Percentiles rank a stretch among this genome's conserved stretches.
These are phyloP conservation scores for Xylaria longipes DNA, from an alignment of 495 filamentous ascomycete genomes.

Conservation along the genomic window DNA sequence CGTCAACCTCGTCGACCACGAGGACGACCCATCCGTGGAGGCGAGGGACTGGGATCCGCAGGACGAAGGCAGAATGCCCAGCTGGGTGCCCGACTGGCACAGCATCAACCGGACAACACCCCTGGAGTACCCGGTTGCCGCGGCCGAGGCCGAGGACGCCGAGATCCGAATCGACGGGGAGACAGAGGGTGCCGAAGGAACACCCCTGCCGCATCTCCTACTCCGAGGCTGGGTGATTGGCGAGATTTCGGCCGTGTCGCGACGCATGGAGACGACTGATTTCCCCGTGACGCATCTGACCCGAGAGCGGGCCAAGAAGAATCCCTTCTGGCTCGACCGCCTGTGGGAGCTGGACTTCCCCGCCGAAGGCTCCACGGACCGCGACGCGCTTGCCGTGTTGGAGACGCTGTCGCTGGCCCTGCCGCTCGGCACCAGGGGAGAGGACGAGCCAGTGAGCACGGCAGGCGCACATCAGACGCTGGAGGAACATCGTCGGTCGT, in stretches of 20 bases:
- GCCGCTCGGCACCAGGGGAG: neutral
- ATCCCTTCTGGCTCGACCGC: slow-evolving; percentile 4
- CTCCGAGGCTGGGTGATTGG: neutral
- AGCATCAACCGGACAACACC: slow-evolving; percentile 4
- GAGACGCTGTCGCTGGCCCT: neutral
- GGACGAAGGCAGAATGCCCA: slow-evolving; percentile 3
- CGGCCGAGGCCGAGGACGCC: neutral
- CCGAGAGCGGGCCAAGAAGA: neutral
- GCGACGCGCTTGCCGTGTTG: neutral
- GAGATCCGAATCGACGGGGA: neutral
- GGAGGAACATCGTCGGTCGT: neutral
- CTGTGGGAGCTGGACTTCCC: neutral
- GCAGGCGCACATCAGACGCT: neutral
- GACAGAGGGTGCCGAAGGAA: neutral
- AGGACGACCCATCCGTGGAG: neutral
- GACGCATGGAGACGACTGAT: slow-evolving; percentile 1
- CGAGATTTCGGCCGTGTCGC: neutral
- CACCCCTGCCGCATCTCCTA: neutral
- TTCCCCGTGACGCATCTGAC: neutral
- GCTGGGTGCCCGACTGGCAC: slow-evolving; percentile 1
- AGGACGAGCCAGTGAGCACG: slow-evolving; percentile 2
- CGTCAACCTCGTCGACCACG: neutral
- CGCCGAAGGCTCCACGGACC: neutral
- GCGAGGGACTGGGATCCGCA: neutral
- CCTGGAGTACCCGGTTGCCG: neutral